Conservation (phyloP, 2,329 filamentous ascomycete genomes). For the Colletotrichum lentis region DNA sequence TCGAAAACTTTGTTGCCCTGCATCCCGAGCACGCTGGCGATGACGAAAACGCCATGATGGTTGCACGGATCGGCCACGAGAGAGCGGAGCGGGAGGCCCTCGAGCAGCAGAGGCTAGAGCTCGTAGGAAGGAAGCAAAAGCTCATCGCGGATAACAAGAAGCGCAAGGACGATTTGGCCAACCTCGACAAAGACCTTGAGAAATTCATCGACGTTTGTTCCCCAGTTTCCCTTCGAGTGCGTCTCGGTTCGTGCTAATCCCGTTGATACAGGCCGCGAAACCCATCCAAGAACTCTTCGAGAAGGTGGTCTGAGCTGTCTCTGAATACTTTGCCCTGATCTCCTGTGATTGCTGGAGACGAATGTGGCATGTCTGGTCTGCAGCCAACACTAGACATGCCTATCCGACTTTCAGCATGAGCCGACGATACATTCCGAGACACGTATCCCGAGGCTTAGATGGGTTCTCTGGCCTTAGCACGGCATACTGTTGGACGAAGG, state of each 20-base stretch:
- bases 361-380: not conserved
- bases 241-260: constrained; percentile 37
- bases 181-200: constrained; percentile 89
- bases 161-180: constrained; percentile 90
- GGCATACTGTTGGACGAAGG: not conserved
- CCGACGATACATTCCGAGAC: not conserved
- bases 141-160: constrained; percentile 81
- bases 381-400: not conserved
- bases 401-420: not conserved
- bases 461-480: too few relatives aligned
- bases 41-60: constrained; percentile 84
- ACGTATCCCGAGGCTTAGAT: not conserved
- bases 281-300: constrained; percentile 88
- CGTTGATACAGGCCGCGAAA: constrained; percentile 73
- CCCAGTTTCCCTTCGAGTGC: not conserved
- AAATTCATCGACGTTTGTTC: constrained; percentile 84
- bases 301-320: constrained; percentile 63
- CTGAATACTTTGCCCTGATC: not conserved
- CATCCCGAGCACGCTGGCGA: constrained; percentile 78
- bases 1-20: constrained; percentile 79
- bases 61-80: constrained; percentile 91
- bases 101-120: constrained; percentile 82
- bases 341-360: not conserved
- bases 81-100: constrained; percentile 82
- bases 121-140: constrained; percentile 72